Percentiles rank a stretch among this genome's conserved stretches.
phyloP scores from a whole-genome alignment of 2,329 filamentous ascomycete species.

The Ilyonectria mors-panacis region DNA sequence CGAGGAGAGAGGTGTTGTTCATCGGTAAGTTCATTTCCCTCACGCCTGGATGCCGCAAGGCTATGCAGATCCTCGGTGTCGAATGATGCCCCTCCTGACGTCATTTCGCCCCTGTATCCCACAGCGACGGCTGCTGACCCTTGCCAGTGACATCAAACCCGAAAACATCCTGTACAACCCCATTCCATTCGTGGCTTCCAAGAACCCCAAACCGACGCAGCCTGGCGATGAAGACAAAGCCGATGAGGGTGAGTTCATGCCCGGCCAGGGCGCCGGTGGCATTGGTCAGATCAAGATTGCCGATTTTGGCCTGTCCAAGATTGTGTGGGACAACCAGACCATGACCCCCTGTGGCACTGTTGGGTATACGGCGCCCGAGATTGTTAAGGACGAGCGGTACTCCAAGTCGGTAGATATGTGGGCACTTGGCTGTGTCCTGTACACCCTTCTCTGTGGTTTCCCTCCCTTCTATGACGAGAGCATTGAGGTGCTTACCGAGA shows the following conservation, averaged over 20 bases:
- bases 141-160: slow-evolving; percentile 91
- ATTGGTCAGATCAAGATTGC: slow-evolving; percentile 98
- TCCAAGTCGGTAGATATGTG: slow-evolving; percentile 99
- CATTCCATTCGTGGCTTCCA: slow-evolving; percentile 84
- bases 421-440: slow-evolving; percentile 96
- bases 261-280: slow-evolving; percentile 85
- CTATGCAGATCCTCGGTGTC: slow-evolving; percentile 12
- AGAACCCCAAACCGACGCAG: slow-evolving; percentile 82
- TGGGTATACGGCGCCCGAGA: slow-evolving; percentile 97
- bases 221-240: slow-evolving; percentile 97
- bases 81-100: slow-evolving; percentile 49
- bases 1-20: slow-evolving; percentile 94
- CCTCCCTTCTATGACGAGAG: slow-evolving; percentile 99
- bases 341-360: slow-evolving; percentile 99
- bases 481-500: slow-evolving; percentile 96
- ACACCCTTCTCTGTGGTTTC: slow-evolving; percentile 97
- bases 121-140: slow-evolving; percentile 39
- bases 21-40: slow-evolving; percentile 77
- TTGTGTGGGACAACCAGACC: slow-evolving; percentile 97
- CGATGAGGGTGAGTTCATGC: slow-evolving; percentile 94
- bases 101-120: slow-evolving; percentile 43
- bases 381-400: slow-evolving; percentile 98
- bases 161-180: slow-evolving; percentile 97
- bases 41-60: slow-evolving; percentile 14
- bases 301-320: slow-evolving; percentile 97